Evolutionary conservation across 305 asterid genomes (phyloP).

Genomic region (Fraxinus ornus): DNA sequence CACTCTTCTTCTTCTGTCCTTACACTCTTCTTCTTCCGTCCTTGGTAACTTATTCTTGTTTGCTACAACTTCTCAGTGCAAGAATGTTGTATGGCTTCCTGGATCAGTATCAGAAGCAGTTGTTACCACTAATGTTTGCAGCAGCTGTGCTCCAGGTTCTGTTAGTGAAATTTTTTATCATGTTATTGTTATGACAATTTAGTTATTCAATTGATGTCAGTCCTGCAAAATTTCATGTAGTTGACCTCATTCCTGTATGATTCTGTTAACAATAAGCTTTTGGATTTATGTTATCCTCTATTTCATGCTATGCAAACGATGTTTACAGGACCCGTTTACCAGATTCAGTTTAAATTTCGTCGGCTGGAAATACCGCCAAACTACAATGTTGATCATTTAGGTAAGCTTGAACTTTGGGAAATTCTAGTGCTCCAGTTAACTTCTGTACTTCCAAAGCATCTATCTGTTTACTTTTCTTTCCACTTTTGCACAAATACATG

Average conservation of each 20-base stretch:
- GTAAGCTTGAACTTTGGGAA: constrained; percentile 42
- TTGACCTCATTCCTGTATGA: constrained; percentile 10
- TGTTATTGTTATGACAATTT: background rate
- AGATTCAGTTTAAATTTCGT: constrained; percentile 87
- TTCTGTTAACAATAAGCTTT: constrained; percentile 9
- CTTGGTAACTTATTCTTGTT: constrained; percentile 18
- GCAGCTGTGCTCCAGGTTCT: constrained; percentile 82
- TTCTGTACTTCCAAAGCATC: background rate
- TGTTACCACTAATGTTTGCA: constrained; percentile 65
- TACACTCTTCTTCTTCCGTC: constrained; percentile 12
- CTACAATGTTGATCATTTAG: constrained; percentile 74
- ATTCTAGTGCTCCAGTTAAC: constrained; percentile 3
- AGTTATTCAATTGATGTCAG: background rate
- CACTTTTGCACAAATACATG: background rate
- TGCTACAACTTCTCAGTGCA: constrained; percentile 58
- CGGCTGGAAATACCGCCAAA: constrained; percentile 88
- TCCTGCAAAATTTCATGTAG: constrained; percentile 4
- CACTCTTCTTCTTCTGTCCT: constrained; percentile 7
- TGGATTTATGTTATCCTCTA: constrained; percentile 1
- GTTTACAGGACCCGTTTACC: constrained; percentile 70
- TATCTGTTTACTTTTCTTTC: background rate
- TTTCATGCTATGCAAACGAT: constrained; percentile 26
- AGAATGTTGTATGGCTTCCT: constrained; percentile 94
- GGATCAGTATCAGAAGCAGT: constrained; percentile 76
- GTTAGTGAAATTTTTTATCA: constrained; percentile 11